Evolutionary conservation across 1,139 yeast genomes (phyloP).

Genomic region (Taphrina confusa): DNA sequence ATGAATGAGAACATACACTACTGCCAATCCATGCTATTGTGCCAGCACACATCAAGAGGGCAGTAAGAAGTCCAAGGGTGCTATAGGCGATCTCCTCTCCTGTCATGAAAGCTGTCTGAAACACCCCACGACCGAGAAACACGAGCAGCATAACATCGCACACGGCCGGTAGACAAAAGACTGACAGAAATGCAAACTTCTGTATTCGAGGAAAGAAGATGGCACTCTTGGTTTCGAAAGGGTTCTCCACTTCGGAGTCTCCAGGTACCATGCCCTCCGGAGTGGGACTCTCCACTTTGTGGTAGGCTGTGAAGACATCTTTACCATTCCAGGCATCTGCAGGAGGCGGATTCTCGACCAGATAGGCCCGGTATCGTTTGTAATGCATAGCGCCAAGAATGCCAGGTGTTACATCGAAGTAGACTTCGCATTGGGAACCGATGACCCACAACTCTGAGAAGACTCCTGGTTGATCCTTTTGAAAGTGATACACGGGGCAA

Average conservation of each 20-base stretch:
- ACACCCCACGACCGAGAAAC: slow-evolving; percentile 22
- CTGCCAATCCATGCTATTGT: slow-evolving; percentile 25
- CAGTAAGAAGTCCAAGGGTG: slow-evolving; percentile 13
- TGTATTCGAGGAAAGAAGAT: slow-evolving; percentile 16
- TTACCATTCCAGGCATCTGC: slow-evolving; percentile 24
- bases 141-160: slow-evolving; percentile 24
- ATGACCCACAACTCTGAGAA: slow-evolving; percentile 23
- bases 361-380: slow-evolving; percentile 14
- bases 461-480: slow-evolving; percentile 22
- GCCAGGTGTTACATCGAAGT: slow-evolving; percentile 23
- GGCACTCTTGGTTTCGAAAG: slow-evolving; percentile 15
- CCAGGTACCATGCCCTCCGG: slow-evolving; percentile 16
- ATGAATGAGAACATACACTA: background rate
- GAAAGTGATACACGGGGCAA: slow-evolving; percentile 21
- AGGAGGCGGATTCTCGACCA: slow-evolving; percentile 1
- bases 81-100: slow-evolving; percentile 12
- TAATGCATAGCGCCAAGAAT: slow-evolving; percentile 19
- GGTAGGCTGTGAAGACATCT: slow-evolving; percentile 23
- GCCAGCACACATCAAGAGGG: slow-evolving; percentile 12
- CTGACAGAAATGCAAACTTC: slow-evolving; percentile 17
- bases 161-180: slow-evolving; percentile 19
- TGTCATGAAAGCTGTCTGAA: slow-evolving; percentile 18
- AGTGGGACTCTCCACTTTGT: slow-evolving; percentile 12
- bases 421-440: slow-evolving; percentile 22
- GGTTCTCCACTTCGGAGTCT: slow-evolving; percentile 8